phyloP scores from a whole-genome alignment of 116 monocot genomes.

The Cymodocea nodosa region DNA sequence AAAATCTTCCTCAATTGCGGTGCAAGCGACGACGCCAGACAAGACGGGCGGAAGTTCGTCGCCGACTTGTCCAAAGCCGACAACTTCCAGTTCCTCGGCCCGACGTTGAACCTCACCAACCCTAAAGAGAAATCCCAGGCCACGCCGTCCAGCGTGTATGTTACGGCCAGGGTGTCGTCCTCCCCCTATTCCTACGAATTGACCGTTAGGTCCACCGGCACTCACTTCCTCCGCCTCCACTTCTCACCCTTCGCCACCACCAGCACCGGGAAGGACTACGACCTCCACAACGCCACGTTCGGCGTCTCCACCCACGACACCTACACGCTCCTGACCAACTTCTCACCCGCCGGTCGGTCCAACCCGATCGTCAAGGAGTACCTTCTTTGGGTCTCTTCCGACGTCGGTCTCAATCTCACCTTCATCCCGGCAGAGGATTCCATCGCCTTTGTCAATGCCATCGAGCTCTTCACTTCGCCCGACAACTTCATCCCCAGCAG shows the following conservation, averaged over 20 bases:
- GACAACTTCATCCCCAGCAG: constrained; percentile 16
- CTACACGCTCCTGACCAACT: constrained; percentile 27
- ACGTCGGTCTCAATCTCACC: constrained; percentile 18
- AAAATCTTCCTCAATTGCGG: constrained; percentile 5
- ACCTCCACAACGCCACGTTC: constrained; percentile 30
- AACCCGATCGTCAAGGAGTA: constrained; percentile 39
- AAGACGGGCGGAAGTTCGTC: constrained; percentile 13
- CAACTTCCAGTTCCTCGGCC: background rate
- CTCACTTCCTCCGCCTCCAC: constrained; percentile 51
- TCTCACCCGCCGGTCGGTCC: constrained; percentile 6
- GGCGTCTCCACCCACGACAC: constrained; percentile 20
- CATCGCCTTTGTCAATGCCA: constrained; percentile 63
- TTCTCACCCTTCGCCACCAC: constrained; percentile 25
- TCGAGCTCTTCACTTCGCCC: constrained; percentile 74
- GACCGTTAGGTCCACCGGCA: constrained; percentile 4
- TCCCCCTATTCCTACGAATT: constrained; percentile 23
- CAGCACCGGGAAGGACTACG: background rate
- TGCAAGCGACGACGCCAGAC: background rate
- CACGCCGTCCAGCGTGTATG: constrained; percentile 21
- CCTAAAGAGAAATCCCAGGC: background rate
- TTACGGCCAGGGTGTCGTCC: constrained; percentile 35
- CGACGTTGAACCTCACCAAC: constrained; percentile 5
- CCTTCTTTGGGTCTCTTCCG: constrained; percentile 25
- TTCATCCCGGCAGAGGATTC: constrained; percentile 21
- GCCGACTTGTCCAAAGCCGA: constrained; percentile 6